Conservation (phyloP, 2,329 filamentous ascomycete species). For the Cytospora chrysosperma region DNA sequence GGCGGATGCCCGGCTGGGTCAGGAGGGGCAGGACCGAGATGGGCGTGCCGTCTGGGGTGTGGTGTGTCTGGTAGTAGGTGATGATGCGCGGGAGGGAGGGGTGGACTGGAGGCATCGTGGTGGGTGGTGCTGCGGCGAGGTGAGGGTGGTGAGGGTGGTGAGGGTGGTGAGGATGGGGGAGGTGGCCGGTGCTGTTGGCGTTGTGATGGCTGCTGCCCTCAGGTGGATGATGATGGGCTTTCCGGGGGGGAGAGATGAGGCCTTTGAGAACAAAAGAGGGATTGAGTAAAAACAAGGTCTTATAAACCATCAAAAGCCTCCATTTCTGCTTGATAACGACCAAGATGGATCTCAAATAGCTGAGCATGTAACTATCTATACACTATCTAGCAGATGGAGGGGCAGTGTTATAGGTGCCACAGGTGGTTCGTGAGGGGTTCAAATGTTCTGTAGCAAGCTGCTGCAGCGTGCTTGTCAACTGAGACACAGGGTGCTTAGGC, state of each 20-base stretch:
- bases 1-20: constrained; percentile 35
- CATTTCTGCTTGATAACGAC: constrained; percentile 17
- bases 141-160: constrained; percentile 1
- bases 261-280: constrained; percentile 19
- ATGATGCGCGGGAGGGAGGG: constrained; percentile 33
- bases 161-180: neutral
- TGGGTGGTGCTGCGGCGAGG: neutral
- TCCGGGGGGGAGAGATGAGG: constrained; percentile 7
- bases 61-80: constrained; percentile 44
- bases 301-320: constrained; percentile 23
- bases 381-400: neutral
- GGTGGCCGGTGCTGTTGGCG: neutral
- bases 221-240: neutral
- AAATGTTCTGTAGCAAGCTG: neutral
- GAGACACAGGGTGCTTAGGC: neutral
- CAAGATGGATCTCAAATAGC: constrained; percentile 2
- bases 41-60: constrained; percentile 36
- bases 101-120: constrained; percentile 33
- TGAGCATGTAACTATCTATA: constrained; percentile 7
- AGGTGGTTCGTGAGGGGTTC: neutral
- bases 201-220: neutral
- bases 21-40: constrained; percentile 45
- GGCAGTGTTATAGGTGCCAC: no score
- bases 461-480: neutral
- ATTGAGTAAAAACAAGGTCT: constrained; percentile 17